These are phyloP conservation scores for Manihot esculenta DNA, from an alignment of 441 rosid species.

Conservation along the genomic window DNA sequence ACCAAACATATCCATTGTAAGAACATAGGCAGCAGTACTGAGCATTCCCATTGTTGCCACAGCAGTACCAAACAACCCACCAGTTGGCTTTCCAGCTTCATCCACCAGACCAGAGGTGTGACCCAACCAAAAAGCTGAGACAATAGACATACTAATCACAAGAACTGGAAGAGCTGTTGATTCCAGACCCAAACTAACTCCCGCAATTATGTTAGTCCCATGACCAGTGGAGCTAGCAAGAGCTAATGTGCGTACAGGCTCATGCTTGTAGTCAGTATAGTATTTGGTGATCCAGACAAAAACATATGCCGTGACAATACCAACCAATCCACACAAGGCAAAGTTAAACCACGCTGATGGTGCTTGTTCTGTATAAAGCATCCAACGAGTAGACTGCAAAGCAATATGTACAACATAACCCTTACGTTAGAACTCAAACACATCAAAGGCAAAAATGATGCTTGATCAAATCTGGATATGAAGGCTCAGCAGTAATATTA, in stretches of 20 bases:
- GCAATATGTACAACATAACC: slow-evolving; percentile 21
- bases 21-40: slow-evolving; percentile 97
- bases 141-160: slow-evolving; percentile 75
- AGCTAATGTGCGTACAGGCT: slow-evolving; percentile 89
- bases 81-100: slow-evolving; percentile 77
- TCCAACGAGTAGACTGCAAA: slow-evolving; percentile 92
- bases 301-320: slow-evolving; percentile 85
- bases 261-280: slow-evolving; percentile 97
- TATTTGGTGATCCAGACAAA: slow-evolving; percentile 96
- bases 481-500: background rate
- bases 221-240: slow-evolving; percentile 97
- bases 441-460: slow-evolving; percentile 9
- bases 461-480: slow-evolving; percentile 10
- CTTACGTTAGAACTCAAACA: slow-evolving; percentile 26
- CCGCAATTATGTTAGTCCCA: slow-evolving; percentile 98
- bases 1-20: slow-evolving; percentile 99
- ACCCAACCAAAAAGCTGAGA: slow-evolving; percentile 95
- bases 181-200: slow-evolving; percentile 97
- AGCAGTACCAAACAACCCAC: slow-evolving; percentile 98
- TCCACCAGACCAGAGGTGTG: slow-evolving; percentile 91
- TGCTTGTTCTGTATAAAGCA: slow-evolving; percentile 94
- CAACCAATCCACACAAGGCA: slow-evolving; percentile 92
- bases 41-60: slow-evolving; percentile 99
- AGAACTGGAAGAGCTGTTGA: slow-evolving; percentile 98
- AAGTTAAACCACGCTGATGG: slow-evolving; percentile 98